These are phyloP conservation scores for Pelargonium cotyledonis DNA, from an alignment of 441 rosid genomes.

Conservation along the genomic window DNA sequence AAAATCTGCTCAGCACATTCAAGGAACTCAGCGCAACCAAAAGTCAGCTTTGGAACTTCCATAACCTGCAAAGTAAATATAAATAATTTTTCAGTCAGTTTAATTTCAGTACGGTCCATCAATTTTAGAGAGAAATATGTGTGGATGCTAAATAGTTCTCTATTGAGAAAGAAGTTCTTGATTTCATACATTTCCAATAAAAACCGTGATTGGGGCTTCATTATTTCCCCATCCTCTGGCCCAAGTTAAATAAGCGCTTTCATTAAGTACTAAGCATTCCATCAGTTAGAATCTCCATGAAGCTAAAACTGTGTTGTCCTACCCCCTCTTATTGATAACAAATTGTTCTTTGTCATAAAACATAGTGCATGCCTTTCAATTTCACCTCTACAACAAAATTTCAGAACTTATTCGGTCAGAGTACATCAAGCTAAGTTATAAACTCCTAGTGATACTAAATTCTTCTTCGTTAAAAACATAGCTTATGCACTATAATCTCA, in stretches of 20 bases:
- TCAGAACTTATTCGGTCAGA: background rate
- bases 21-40: conserved; percentile 80
- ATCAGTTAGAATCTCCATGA: background rate
- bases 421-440: background rate
- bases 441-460: background rate
- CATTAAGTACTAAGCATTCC: background rate
- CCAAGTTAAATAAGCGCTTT: no score
- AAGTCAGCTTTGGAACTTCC: conserved; percentile 70
- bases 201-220: background rate
- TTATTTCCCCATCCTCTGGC: background rate
- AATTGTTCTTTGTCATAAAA: background rate
- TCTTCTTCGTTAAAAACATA: background rate
- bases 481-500: background rate
- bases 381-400: background rate
- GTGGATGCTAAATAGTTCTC: background rate
- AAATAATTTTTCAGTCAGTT: conserved; percentile 2
- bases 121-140: background rate
- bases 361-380: background rate
- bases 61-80: conserved; percentile 45
- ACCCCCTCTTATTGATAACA: background rate
- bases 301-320: background rate
- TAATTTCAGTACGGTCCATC: background rate
- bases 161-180: background rate
- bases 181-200: background rate
- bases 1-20: conserved; percentile 79